Base-by-base conservation (phyloP, 495 filamentous ascomycete genomes). In the Clavariopsis aquatica region DNA sequence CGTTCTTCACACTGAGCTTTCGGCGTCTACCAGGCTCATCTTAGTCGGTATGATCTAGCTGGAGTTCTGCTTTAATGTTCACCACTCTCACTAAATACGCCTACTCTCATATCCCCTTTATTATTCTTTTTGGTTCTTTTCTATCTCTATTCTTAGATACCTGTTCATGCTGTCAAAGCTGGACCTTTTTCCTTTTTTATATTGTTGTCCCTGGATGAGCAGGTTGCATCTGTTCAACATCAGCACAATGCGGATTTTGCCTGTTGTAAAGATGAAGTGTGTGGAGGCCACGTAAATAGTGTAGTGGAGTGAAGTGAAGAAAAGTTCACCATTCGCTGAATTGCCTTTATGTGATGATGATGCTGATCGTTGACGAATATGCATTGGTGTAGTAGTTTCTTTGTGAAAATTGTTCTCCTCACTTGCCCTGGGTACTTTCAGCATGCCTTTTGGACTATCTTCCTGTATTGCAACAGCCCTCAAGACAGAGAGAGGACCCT, bases 81-180 rank as follows among this genome's bases (percentile, higher is more conserved):
- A 19, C 49, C 52, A 70, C 62, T 63, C 63, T 70, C 68, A 19
- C 59, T 70, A 56, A 62, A 36, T 22, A 51, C 34, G 22, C 59
- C 45, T 68, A 55, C 53, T 63, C 47, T 56, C 27, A 63, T 66
- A 70, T 57, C 26, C 36, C 17, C 55, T 70, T 67, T 64, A 57
- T 31, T 71, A 64, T 51, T 24, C 23, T n/a, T 55, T 58, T 52
- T 57, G 38, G 13, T 43, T 43, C 23, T 38, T 71, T 43, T 64
- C 22, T 19, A 43, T 55, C 64, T 71, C 64, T 31, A 26, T 71
- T 71, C 68, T 65, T 65, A 63, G 68, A 71, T 71, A 71, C 68
- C 68, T 67, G 64, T 68, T 63, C 53, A 49, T 24, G 64, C 52
- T 49, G 41, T 27, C 38, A 46, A 13, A 54, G 64, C 60, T 65